Percentiles rank a stretch among this genome's conserved stretches.
Evolutionary conservation across 2,329 filamentous ascomycete species (phyloP).

Genomic region (Rachicladosporium sp.): DNA sequence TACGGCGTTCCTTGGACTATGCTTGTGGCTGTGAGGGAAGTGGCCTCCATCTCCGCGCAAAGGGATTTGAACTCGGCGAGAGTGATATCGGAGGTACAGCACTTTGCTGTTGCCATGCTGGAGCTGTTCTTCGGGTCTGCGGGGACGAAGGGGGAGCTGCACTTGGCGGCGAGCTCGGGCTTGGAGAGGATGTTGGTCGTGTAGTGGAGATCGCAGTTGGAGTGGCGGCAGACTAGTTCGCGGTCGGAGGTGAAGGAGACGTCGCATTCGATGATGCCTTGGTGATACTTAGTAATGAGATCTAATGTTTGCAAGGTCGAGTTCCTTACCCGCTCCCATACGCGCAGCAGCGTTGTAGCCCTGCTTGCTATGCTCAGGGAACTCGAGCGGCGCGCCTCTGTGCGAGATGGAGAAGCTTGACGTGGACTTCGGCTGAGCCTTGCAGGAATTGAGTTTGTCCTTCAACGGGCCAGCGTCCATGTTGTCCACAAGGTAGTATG

Average conservation of each 20-base stretch:
- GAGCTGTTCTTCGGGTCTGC: conserved; percentile 13
- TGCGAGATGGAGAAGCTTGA: conserved; percentile 50
- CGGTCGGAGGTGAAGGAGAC: conserved; percentile 54
- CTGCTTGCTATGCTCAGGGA: conserved; percentile 52
- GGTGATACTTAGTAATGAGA: background rate
- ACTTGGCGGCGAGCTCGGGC: conserved; percentile 52
- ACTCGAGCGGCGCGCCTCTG: conserved; percentile 48
- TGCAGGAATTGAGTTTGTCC: conserved; percentile 46
- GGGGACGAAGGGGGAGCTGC: conserved; percentile 49
- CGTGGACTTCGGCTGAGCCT: conserved; percentile 40
- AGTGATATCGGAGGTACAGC: conserved; percentile 62
- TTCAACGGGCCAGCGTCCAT: conserved; percentile 51
- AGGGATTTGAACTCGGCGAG: conserved; percentile 54
- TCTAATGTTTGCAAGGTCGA: background rate
- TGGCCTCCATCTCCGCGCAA: conserved; percentile 60
- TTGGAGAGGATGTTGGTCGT: conserved; percentile 55
- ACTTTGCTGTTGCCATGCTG: conserved; percentile 48
- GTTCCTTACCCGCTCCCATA: conserved; percentile 46
- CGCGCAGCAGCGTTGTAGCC: conserved; percentile 50
- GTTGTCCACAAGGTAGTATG: conserved; percentile 51
- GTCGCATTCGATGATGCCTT: conserved; percentile 50
- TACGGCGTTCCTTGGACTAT: conserved; percentile 45
- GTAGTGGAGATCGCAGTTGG: conserved; percentile 55
- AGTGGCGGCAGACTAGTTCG: conserved; percentile 56
- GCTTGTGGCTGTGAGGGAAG: conserved; percentile 46